Evolutionary conservation across 2,329 filamentous ascomycete species (phyloP), one percentile per base, ranked within the genome.

Genomic region (Fusarium agapanthi): DNA sequence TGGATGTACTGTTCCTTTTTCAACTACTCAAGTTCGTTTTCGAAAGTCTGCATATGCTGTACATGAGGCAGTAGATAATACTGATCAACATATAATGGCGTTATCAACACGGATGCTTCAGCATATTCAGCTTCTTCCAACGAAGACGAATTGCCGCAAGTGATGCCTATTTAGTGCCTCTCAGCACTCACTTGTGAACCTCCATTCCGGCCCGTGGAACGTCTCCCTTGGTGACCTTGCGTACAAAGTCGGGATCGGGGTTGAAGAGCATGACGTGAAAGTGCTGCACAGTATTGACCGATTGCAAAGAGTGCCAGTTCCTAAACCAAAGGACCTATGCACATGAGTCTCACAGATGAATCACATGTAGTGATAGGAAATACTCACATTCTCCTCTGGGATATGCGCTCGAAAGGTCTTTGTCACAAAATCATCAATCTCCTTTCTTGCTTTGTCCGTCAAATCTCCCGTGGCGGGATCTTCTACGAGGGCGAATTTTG

Each of bases 241-340:
- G 83, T 50, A 97, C 82, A 74, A 97, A 94, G 7, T 84, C 86
- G 43, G 86, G 84, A 75, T 95, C 91, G 2, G 95, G 91, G 75
- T 93, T 87, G 80, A 91, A 93, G 60, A 98, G 85, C 94, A 98
- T 95, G 78, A 98, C 92, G 81, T 98, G 95, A 79, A 98, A 96
- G 80, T 98, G 95, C 85, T 98, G 95, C 16, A 98, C 89, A 2
- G 93, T 90, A 76, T 94, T 90, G 34, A 98, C 89, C 30, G 92
- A 96, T 84, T 97, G 97, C 74, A 98, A 84, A 22, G 88, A 89
- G 60, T 86, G 88, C 94, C 95, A 97, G 78, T 98, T 98, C 84
- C 93, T 83, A 61, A 93, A 89, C 80, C 79, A 81, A 60, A 81
- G 72, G 28, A 84, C 78, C 80, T 84, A 43, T n/a, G 28, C 28